Base-by-base conservation (phyloP, 164 flowering plant species). In the Tinospora cordifolia region DNA sequence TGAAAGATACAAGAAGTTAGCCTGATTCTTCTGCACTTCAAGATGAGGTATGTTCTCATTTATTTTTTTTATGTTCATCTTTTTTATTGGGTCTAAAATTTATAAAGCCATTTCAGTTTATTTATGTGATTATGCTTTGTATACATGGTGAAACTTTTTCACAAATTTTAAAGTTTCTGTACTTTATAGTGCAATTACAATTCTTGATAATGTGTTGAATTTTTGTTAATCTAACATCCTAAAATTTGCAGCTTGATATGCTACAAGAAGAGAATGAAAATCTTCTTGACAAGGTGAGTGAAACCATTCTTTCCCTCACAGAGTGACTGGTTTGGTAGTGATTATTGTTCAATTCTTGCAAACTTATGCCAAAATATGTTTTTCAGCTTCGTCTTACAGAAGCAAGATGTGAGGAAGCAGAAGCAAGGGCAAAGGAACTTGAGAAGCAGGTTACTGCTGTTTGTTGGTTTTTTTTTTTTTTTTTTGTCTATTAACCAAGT, bases 181-280 rank as follows among this genome's bases (percentile, higher is more conserved):
- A 27, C 9, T 36, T 63, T 36, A 9, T 65, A 49, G n/a, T 68
- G 63, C 13, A 54, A 24, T 13, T 47, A 17, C 34, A 21, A 6
- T 68, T 25, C 8, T 27, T 19, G 13, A 66, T n/a, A n/a, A n/a
- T n/a, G n/a, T n/a, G 58, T 47, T 12, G 12, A 27, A 1, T 47
- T 22, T 15, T 57, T 59, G 49, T 73, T 60, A 75, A 64, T 24
- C 72, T 80, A 62, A 72, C 58, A 57, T 70, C 40, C 46, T 74
- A 21, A 26, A 24, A n/a, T 44, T 44, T 92, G 87, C 96, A 92
- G 97, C 93, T 92, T 79, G 97, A 94, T 78, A 89, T 92, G 99
- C 86, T 94, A 69, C 96, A 93, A 81, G 96, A 91, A 81, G 98
- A 93, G 76, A 87, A 93, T 80, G 92, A 90, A 9, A 69, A 73